These are phyloP conservation scores for Sphagnum fallax DNA, from an alignment of 228 moss, liverwort and hornwort genomes.

Conservation along the genomic window DNA sequence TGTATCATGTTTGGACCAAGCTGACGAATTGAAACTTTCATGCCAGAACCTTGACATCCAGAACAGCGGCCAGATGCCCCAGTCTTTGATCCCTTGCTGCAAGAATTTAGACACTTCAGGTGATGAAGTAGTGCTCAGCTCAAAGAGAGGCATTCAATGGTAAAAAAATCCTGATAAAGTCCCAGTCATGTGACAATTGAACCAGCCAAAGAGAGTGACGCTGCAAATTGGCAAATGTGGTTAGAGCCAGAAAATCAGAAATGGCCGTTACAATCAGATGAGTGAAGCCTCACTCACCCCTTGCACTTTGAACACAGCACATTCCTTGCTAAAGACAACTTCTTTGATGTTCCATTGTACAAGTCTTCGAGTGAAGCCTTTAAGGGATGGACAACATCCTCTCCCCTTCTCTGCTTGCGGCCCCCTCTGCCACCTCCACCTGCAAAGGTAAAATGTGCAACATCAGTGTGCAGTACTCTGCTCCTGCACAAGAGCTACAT, in stretches of 20 bases:
- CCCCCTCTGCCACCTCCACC: constrained; percentile 20
- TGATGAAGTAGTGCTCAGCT: background rate
- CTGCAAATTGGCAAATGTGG: background rate
- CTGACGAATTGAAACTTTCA: constrained; percentile 26
- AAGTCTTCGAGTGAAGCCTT: constrained; percentile 21
- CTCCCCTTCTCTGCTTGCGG: constrained; percentile 15
- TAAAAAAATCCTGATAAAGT: background rate
- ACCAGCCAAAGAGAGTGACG: background rate
- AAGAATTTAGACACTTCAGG: background rate
- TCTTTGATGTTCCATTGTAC: constrained; percentile 26
- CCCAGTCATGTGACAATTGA: background rate
- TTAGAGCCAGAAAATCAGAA: background rate
- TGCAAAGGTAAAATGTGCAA: constrained; percentile 6
- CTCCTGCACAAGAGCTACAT: background rate
- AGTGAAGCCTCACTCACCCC: constrained; percentile 1
- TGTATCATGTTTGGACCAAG: constrained; percentile 28
- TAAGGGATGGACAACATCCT: constrained; percentile 23
- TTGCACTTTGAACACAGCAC: constrained; percentile 19
- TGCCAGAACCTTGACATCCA: constrained; percentile 25
- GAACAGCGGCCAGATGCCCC: constrained; percentile 22
- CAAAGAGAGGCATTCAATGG: background rate
- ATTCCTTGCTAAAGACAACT: constrained; percentile 16
- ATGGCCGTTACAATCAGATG: background rate
- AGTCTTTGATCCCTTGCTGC: constrained; percentile 27
- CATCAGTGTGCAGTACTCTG: background rate